Base-by-base conservation (phyloP, 2,329 filamentous ascomycete genomes). In the Leptodontidium sp. region DNA sequence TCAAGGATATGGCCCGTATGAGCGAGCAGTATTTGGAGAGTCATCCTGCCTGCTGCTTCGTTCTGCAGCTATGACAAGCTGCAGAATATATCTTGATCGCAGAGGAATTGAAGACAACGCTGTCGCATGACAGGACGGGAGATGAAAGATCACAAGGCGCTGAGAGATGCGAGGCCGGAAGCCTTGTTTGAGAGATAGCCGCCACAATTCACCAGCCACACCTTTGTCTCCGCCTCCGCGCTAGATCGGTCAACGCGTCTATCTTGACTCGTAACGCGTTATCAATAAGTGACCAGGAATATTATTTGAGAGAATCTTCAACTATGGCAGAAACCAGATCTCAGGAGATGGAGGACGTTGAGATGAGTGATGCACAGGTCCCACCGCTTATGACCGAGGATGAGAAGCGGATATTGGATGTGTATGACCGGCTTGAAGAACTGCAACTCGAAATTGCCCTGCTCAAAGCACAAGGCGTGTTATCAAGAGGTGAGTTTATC, bases 1-100 rank as follows among this genome's bases (percentile, higher is more conserved):
- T 90, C 86, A 79, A 97, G 87, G 82, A 91, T 91, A 85, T 93
- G 91, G 85, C 95, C 95, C 82, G 92, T 94, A 84, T 97, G 94
- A 86, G 93, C 94, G 79, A 97, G 91, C 85, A 93, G 93, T 82
- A 97, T 90, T 84, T 93, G 90, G 80, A 95, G 88, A 84, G 93
- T 92, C 93, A 97, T 97, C 82, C 85, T 87, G 29, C 70, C 85
- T 87, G 35, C 71, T 73, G 63, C 72, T 71, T 75, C 71, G 64
- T 66, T 70, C 75, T 74, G 69, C 77, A 75, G 73, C 72, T 74
- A 62, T 71, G 61, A 62, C 57, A 69, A 73, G 69, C 72, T 74
- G 70, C 70, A 69, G 70, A 71, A 65, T 68, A 52, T 47, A 61
- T 70, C 59, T 65, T 69, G 38, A 21, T 70, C 57, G 69, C 68